These are phyloP conservation scores for Leccinum disarticulatum DNA, from an alignment of 768 basidiomycete genomes.

Conservation along the genomic window DNA sequence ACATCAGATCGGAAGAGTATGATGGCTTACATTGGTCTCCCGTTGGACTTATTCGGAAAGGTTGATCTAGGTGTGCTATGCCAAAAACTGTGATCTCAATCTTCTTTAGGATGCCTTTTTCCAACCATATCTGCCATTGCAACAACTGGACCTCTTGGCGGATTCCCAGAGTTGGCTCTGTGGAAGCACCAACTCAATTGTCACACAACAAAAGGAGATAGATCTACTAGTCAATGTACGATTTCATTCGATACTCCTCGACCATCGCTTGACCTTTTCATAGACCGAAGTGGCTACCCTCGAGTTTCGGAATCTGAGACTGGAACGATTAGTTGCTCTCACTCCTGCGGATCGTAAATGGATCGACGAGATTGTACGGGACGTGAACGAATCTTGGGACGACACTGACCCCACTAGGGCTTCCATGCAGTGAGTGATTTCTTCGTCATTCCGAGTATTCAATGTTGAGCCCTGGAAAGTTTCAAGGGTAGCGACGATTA, in stretches of 20 bases:
- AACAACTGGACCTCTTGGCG: conserved; percentile 87
- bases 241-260: not conserved
- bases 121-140: conserved; percentile 94
- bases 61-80: conserved; percentile 36
- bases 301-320: conserved; percentile 80
- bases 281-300: conserved; percentile 85
- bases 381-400: conserved; percentile 82
- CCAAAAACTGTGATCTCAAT: not conserved
- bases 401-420: conserved; percentile 57
- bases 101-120: conserved; percentile 81
- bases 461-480: conserved; percentile 37
- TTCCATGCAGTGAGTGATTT: conserved; percentile 61
- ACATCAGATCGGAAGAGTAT: conserved; percentile 92
- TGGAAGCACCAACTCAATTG: conserved; percentile 94
- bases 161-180: conserved; percentile 84
- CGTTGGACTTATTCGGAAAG: conserved; percentile 90
- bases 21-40: conserved; percentile 90
- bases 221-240: conserved; percentile 86
- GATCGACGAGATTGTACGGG: conserved; percentile 92
- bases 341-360: conserved; percentile 95
- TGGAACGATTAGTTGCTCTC: conserved; percentile 76
- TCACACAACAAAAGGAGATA: conserved; percentile 89
- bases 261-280: not conserved
- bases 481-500: conserved; percentile 98
- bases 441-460: not conserved